These are phyloP conservation scores for Hypholoma sublateritium DNA, from an alignment of 768 basidiomycete genomes.

Conservation along the genomic window DNA sequence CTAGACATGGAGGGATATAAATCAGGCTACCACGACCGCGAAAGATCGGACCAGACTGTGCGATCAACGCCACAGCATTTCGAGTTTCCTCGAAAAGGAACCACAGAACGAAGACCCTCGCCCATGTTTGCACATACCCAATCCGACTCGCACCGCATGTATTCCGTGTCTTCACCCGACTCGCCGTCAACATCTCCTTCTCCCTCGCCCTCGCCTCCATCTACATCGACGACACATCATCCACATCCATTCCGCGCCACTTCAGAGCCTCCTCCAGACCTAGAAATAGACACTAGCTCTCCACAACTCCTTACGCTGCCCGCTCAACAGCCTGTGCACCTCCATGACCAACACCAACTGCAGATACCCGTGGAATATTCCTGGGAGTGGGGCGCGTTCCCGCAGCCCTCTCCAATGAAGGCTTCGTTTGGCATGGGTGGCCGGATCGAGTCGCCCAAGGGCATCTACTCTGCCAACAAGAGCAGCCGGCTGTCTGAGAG, in stretches of 20 bases:
- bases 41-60: slow-evolving; percentile 41
- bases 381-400: slow-evolving; percentile 95
- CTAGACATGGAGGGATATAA: slow-evolving; percentile 64
- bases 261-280: slow-evolving; percentile 62
- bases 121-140: slow-evolving; percentile 18
- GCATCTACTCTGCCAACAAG: slow-evolving; percentile 21
- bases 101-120: not conserved
- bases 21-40: slow-evolving; percentile 15
- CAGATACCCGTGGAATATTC: slow-evolving; percentile 60
- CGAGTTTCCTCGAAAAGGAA: slow-evolving; percentile 24
- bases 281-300: slow-evolving; percentile 24
- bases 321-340: not conserved
- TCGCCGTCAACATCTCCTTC: slow-evolving; percentile 14
- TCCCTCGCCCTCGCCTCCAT: slow-evolving; percentile 15
- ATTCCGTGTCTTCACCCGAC: slow-evolving; percentile 10
- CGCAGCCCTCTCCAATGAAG: slow-evolving; percentile 71
- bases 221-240: slow-evolving; percentile 11
- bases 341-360: slow-evolving; percentile 11
- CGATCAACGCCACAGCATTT: slow-evolving; percentile 22
- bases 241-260: slow-evolving; percentile 45
- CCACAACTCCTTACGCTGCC: slow-evolving; percentile 10
- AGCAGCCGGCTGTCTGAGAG: slow-evolving; percentile 23
- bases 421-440: slow-evolving; percentile 49
- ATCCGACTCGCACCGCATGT: slow-evolving; percentile 16
- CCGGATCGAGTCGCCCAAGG: slow-evolving; percentile 29